Conservation (phyloP, 106 monocot species). For the Dioscorea zingiberensis region DNA sequence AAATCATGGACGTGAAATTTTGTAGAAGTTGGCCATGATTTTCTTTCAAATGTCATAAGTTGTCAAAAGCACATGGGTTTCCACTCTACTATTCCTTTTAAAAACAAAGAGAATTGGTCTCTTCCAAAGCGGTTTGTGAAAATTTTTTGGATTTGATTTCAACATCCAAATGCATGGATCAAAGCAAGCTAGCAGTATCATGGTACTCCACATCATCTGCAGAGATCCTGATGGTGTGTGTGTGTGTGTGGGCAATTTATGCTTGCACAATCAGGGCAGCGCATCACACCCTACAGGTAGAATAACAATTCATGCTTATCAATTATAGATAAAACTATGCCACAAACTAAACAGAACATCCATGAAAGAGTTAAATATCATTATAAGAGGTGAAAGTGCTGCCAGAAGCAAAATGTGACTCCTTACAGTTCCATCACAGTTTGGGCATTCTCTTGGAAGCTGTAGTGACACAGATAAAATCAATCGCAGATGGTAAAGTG, state of each 20-base stretch:
- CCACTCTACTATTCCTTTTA: too few species aligned
- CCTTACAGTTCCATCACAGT: slow-evolving; percentile 71
- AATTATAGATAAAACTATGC: neutral
- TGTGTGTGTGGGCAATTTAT: too few species aligned
- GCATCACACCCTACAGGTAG: slow-evolving; percentile 81
- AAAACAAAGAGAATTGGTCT: too few species aligned
- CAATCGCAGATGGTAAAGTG: slow-evolving; percentile 69
- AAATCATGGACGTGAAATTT: too few species aligned
- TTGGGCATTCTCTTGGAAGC: slow-evolving; percentile 69
- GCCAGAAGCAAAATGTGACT: slow-evolving; percentile 1
- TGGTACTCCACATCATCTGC: slow-evolving; percentile 74
- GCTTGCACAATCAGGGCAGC: slow-evolving; percentile 79
- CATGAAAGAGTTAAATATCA: neutral
- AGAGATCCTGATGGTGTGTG: slow-evolving; percentile 80
- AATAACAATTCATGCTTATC: neutral
- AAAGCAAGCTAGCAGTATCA: neutral
- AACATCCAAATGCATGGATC: too few species aligned
- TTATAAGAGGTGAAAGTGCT: neutral
- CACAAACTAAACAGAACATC: neutral
- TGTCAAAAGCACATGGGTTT: too few species aligned
- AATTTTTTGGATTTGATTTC: too few species aligned
- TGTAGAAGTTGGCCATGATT: too few species aligned
- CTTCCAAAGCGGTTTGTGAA: too few species aligned
- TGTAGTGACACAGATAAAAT: slow-evolving; percentile 53
- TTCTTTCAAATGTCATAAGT: too few species aligned